These are phyloP conservation scores for Porodaedalea pini DNA, from an alignment of 1,284 basidiomycete species.

Conservation along the genomic window DNA sequence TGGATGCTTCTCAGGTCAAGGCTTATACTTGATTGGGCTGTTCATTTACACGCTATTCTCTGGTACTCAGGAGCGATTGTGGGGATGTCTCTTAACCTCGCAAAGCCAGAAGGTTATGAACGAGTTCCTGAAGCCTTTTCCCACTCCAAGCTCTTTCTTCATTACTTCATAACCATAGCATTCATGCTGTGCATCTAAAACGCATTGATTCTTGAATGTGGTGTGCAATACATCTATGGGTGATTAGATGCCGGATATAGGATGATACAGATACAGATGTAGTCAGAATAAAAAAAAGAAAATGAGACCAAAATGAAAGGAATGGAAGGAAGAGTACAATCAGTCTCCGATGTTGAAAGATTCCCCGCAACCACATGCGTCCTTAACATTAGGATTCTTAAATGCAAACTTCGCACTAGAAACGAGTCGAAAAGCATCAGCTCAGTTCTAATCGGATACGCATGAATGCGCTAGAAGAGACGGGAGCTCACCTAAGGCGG, in stretches of 20 bases:
- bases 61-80: too few species aligned
- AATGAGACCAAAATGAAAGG: not conserved
- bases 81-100: too few species aligned
- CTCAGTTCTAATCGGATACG: not conserved
- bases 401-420: conserved; percentile 87
- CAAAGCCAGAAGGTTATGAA: too few species aligned
- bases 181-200: not conserved
- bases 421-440: conserved; percentile 1
- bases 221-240: conserved; percentile 11
- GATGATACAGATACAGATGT: conserved; percentile 14
- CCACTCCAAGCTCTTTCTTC: not conserved
- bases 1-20: too few species aligned
- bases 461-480: not conserved
- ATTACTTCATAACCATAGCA: not conserved
- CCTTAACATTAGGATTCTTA: conserved; percentile 86
- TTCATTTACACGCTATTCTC: too few species aligned
- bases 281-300: not conserved
- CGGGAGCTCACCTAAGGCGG: conserved; percentile 63
- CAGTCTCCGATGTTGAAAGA: conserved; percentile 61
- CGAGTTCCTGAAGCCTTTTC: too few species aligned
- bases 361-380: conserved; percentile 93
- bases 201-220: not conserved
- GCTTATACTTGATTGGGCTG: too few species aligned
- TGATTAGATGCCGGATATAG: conserved; percentile 10
- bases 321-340: not conserved